Evolutionary conservation across 2,329 filamentous ascomycete genomes (phyloP), one percentile per base, ranked within the genome.

Genomic region (Septoria linicola): DNA sequence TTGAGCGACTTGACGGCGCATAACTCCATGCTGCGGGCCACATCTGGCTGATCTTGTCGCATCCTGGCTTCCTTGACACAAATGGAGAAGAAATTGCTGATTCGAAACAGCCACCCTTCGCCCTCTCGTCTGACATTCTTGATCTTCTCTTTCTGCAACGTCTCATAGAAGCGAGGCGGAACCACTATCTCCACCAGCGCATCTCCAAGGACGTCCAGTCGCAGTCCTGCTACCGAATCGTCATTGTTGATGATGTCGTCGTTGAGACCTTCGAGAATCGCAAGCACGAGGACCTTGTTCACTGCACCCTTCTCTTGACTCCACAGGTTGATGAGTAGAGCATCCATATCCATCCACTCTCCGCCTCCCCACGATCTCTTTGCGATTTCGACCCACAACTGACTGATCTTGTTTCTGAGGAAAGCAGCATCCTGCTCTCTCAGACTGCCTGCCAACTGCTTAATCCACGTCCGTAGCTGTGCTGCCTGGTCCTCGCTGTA

Each of bases 311-410:
- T 65, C 39, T 65, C 63, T 40, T 61, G 75, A 20, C 76, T 74
- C 93, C 93, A 99, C 16, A 97, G 77, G 63, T 83, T 80, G 37
- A 91, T 81, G 49, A 99, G 79, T 65, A 88, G 79, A 57, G 83
- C 74, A 68, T 99, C 95, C 92, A 99, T 96, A 66, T 95, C 84
- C 76, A 87, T 84, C 93, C 95, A 99, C 55, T 93, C 87, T 25
- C 82, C 78, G n/a, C 80, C 89, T 31, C 63, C 67, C 93, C 93
- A 99, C 66, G 83, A 88, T 63, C 92, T 82, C 75, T 97, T 97
- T 34, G 91, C 90, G 46, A 96, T 78, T 70, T 97, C 93, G 6
- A 91, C 88, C 93, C 93, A 99, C 55, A 99, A 74, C 71, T 95
- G 87, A 21, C 89, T 89, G 27, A 93, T 85, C 74, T 99, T 99